Conservation (phyloP, 345 rosid genomes). For the Gossypium ekmanianum region DNA sequence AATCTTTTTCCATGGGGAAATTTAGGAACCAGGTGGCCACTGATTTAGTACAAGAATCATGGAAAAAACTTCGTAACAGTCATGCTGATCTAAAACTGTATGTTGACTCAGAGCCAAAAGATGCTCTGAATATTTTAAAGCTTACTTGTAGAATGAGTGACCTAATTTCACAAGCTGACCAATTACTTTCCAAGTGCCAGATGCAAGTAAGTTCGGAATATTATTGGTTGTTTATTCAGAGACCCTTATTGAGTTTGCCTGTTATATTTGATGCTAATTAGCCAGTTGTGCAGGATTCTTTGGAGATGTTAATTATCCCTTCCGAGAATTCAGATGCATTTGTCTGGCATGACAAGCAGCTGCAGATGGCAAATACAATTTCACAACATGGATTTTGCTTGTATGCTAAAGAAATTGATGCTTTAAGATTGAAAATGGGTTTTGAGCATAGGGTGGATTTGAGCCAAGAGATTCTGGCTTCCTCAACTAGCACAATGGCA, state of each 20-base stretch:
- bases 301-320: constrained; percentile 33
- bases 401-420: constrained; percentile 44
- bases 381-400: constrained; percentile 57
- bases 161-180: constrained; percentile 72
- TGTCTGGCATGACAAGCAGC: constrained; percentile 43
- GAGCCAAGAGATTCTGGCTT: constrained; percentile 31
- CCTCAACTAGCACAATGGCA: constrained; percentile 28
- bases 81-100: constrained; percentile 42
- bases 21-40: constrained; percentile 19
- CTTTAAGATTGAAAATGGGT: constrained; percentile 29
- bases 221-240: background rate
- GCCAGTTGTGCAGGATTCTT: constrained; percentile 46
- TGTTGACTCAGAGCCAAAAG: constrained; percentile 48
- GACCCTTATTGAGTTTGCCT: constrained; percentile 7
- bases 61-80: constrained; percentile 52
- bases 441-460: constrained; percentile 28
- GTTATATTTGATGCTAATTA: constrained; percentile 6
- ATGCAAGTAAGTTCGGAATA: constrained; percentile 35
- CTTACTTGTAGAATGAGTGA: constrained; percentile 54
- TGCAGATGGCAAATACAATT: constrained; percentile 52
- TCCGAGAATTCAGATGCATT: constrained; percentile 42
- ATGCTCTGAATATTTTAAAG: constrained; percentile 42
- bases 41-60: constrained; percentile 54
- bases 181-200: constrained; percentile 46
- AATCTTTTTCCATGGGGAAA: constrained; percentile 28